Evolutionary conservation across 345 rosid species (phyloP).

Genomic region (Camelina sativa): DNA sequence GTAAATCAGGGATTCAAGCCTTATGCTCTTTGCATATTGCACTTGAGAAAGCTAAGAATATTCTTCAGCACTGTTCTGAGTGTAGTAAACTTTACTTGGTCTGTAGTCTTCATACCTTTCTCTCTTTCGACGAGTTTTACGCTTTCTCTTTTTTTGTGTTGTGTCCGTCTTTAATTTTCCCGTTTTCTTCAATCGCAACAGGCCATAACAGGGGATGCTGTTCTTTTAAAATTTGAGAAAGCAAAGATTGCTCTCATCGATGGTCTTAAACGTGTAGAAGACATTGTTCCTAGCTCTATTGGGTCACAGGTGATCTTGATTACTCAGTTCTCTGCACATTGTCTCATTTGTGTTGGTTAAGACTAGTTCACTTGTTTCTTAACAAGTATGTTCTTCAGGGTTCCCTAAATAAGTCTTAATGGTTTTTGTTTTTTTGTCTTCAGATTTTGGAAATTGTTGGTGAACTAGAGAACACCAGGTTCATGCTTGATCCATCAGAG

Average conservation of each 20-base stretch:
- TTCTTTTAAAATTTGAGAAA: slow-evolving; percentile 84
- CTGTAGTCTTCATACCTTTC: slow-evolving; percentile 29
- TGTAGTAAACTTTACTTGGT: slow-evolving; percentile 96
- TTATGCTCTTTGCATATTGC: slow-evolving; percentile 93
- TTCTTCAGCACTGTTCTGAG: slow-evolving; percentile 92
- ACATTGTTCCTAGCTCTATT: slow-evolving; percentile 86
- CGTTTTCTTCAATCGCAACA: slow-evolving; percentile 33
- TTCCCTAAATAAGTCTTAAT: too few relatives aligned
- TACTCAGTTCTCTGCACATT: slow-evolving; percentile 1
- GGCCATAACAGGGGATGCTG: slow-evolving; percentile 97
- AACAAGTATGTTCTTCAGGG: background rate
- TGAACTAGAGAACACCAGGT: slow-evolving; percentile 69
- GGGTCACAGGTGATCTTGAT: slow-evolving; percentile 68
- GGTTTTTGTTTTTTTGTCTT: background rate
- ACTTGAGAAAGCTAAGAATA: slow-evolving; percentile 80
- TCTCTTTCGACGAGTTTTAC: slow-evolving; percentile 23
- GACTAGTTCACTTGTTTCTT: background rate
- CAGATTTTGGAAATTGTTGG: slow-evolving; percentile 84
- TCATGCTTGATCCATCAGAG: slow-evolving; percentile 74
- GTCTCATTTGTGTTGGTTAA: slow-evolving; percentile 16
- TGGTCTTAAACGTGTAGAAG: slow-evolving; percentile 92
- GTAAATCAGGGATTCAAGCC: slow-evolving; percentile 97
- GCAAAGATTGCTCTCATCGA: slow-evolving; percentile 72
- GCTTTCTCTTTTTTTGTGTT: slow-evolving; percentile 21
- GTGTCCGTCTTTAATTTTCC: background rate